These are phyloP conservation scores for Neurospora sp. DNA, from an alignment of 495 filamentous ascomycete species.

Conservation along the genomic window DNA sequence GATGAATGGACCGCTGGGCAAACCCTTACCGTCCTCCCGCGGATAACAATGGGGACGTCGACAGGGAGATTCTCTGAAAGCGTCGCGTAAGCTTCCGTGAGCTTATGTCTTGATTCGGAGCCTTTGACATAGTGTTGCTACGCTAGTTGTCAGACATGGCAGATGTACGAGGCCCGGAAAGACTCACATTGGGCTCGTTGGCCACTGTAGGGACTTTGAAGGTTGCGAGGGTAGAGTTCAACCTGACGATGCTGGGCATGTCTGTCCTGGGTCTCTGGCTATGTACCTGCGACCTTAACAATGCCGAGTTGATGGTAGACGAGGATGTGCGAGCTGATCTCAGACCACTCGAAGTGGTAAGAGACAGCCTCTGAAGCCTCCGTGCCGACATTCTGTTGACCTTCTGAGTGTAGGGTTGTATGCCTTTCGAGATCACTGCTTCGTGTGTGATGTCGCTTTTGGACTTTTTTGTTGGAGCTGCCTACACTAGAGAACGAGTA, in stretches of 20 bases:
- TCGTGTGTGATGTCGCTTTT: neutral
- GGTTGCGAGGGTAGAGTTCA: constrained; percentile 44
- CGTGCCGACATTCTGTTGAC: neutral
- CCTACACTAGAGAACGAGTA: neutral
- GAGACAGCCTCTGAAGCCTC: neutral
- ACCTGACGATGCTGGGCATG: constrained; percentile 3
- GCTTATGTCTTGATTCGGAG: constrained; percentile 61
- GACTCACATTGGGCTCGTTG: constrained; percentile 88
- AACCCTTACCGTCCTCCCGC: constrained; percentile 56
- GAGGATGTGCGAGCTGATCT: neutral
- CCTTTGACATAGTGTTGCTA: constrained; percentile 83
- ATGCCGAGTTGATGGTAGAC: neutral
- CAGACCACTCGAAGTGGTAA: neutral
- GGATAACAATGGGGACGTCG: constrained; percentile 68
- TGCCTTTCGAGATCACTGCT: neutral
- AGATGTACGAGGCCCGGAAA: neutral
- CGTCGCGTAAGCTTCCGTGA: constrained; percentile 57
- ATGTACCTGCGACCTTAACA: neutral
- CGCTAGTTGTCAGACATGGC: constrained; percentile 12
- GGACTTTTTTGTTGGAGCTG: neutral
- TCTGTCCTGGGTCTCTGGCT: neutral
- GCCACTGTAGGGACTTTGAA: constrained; percentile 82
- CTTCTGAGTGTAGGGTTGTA: neutral
- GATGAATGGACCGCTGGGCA: too few species aligned
- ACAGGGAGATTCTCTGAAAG: constrained; percentile 51